Conservation (phyloP, 2,329 filamentous ascomycete genomes). For the Botrytis cinerea region DNA sequence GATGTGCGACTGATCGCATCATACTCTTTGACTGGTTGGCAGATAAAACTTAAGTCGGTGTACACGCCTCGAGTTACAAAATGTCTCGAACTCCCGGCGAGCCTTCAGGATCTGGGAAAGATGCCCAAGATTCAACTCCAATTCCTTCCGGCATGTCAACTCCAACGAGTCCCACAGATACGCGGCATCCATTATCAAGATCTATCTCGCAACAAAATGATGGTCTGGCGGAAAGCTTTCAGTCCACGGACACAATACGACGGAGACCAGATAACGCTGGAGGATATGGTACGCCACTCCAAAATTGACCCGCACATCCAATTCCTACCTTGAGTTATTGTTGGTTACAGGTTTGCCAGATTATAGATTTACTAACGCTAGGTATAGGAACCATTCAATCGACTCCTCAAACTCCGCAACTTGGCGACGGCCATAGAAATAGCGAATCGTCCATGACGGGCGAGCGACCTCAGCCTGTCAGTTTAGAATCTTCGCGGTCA, state of each 20-base stretch:
- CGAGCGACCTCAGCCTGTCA: conserved; percentile 37
- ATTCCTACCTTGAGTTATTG: neutral
- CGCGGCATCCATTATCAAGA: conserved; percentile 45
- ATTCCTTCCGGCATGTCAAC: conserved; percentile 35
- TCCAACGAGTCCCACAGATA: conserved; percentile 53
- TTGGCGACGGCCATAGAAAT: conserved; percentile 35
- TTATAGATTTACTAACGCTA: conserved; percentile 1
- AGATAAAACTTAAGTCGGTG: neutral
- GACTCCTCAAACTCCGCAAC: conserved; percentile 22
- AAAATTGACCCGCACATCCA: neutral
- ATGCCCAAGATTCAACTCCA: conserved; percentile 27
- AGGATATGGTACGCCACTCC: conserved; percentile 54
- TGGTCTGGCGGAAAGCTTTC: conserved; percentile 54
- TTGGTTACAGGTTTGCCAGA: neutral
- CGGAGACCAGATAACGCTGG: conserved; percentile 51
- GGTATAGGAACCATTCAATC: conserved; percentile 36
- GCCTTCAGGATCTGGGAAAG: conserved; percentile 26
- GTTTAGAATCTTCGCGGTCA: conserved; percentile 39
- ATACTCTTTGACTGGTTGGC: neutral
- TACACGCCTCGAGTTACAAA: neutral
- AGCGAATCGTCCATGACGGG: conserved; percentile 36
- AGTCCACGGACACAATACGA: conserved; percentile 62
- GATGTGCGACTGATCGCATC: conserved; percentile 19
- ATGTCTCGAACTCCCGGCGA: conserved; percentile 33
- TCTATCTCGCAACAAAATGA: conserved; percentile 45